phyloP scores from a whole-genome alignment of 1,284 basidiomycete genomes.

The Cutaneotrichosporon daszewskae region DNA sequence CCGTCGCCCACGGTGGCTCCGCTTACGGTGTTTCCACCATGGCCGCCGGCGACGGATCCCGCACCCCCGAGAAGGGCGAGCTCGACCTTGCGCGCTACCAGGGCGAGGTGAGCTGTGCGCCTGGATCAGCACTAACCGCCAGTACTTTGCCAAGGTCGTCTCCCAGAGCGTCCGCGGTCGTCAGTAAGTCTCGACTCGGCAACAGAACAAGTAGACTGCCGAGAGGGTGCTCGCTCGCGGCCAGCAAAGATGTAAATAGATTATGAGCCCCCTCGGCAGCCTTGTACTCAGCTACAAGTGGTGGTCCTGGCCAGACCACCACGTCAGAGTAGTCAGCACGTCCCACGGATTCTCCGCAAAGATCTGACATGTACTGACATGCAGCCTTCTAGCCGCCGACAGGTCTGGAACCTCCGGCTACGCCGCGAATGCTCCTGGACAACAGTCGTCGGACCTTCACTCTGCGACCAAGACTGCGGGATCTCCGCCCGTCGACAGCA shows the following conservation, averaged over 20 bases:
- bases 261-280: not conserved
- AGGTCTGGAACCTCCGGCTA: not conserved
- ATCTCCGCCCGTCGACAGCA: not conserved
- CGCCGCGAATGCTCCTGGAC: not conserved
- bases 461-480: not conserved
- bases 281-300: not conserved
- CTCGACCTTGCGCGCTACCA: conserved; percentile 61
- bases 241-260: not conserved
- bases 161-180: conserved; percentile 40
- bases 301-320: not conserved
- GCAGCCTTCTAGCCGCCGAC: conserved; percentile 4
- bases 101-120: conserved; percentile 45
- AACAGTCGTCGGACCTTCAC: not conserved
- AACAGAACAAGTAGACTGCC: conserved; percentile 2
- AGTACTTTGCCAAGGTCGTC: conserved; percentile 44
- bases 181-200: conserved; percentile 24
- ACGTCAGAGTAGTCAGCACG: not conserved
- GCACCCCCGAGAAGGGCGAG: conserved; percentile 59
- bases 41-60: conserved; percentile 59
- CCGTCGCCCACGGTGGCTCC: conserved; percentile 64
- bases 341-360: not conserved
- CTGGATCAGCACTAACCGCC: conserved; percentile 3
- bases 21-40: conserved; percentile 64
- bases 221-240: conserved; percentile 7
- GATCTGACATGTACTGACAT: not conserved